Evolutionary conservation across 371 early-diverging fungal species (phyloP).

Genomic region (Mucor saturninus): DNA sequence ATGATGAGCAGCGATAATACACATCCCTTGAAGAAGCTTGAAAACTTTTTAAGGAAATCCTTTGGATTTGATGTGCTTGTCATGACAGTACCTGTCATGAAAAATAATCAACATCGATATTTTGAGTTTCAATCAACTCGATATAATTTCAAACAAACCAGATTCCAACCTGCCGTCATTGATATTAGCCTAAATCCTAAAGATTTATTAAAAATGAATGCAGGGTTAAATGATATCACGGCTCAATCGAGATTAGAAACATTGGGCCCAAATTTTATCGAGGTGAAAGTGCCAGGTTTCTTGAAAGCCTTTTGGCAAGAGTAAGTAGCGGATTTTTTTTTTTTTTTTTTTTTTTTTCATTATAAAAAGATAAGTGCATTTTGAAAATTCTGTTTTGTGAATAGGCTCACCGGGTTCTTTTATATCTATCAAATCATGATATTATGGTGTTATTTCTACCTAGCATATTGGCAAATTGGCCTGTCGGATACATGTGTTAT

Average conservation of each 20-base stretch:
- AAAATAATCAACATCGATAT: slow-evolving; percentile 32
- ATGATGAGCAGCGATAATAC: slow-evolving; percentile 33
- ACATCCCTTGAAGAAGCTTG: background rate
- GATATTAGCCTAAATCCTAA: slow-evolving; percentile 43
- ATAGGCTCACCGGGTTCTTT: slow-evolving; percentile 66
- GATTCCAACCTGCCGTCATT: slow-evolving; percentile 55
- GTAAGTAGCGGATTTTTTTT: slow-evolving; percentile 21
- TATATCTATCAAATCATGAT: slow-evolving; percentile 79
- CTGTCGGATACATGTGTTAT: slow-evolving; percentile 70
- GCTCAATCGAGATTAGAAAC: slow-evolving; percentile 56
- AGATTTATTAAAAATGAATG: slow-evolving; percentile 42
- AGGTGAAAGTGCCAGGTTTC: slow-evolving; percentile 57
- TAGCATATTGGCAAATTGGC: slow-evolving; percentile 75
- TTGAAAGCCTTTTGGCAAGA: slow-evolving; percentile 60
- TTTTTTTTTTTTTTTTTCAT: background rate
- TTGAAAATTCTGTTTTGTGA: background rate
- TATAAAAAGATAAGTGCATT: background rate
- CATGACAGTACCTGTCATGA: slow-evolving; percentile 46
- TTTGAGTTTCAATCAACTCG: slow-evolving; percentile 76
- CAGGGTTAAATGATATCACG: slow-evolving; percentile 51
- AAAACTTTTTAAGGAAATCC: background rate
- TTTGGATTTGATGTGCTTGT: slow-evolving; percentile 25
- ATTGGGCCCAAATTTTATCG: slow-evolving; percentile 70
- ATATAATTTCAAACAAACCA: slow-evolving; percentile 46
- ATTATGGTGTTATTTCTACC: slow-evolving; percentile 71